A percentile compares a stretch with the other conserved stretches of the same genome.
Evolutionary conservation across 2,329 filamentous ascomycete genomes (phyloP).

Genomic region (Aspergillus novoparasiticus): DNA sequence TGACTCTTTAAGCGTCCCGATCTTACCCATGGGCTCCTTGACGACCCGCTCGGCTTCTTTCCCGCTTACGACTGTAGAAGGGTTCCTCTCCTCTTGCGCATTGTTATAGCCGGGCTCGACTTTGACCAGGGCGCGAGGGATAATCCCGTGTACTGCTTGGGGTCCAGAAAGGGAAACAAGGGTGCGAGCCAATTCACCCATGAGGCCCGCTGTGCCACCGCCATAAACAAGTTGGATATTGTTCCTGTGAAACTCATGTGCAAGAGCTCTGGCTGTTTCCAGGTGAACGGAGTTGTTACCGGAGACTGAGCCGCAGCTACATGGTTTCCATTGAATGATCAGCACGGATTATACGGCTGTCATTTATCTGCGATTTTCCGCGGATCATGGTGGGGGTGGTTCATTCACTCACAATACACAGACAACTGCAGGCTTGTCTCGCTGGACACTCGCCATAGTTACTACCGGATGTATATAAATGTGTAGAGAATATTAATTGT

Average conservation of each 20-base stretch:
- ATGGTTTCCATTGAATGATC: background rate
- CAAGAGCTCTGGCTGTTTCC: slow-evolving; percentile 75
- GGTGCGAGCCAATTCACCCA: slow-evolving; percentile 89
- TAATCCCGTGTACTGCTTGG: slow-evolving; percentile 84
- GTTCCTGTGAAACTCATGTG: slow-evolving; percentile 70
- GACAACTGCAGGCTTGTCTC: slow-evolving; percentile 63
- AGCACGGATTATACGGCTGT: background rate
- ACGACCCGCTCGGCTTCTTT: slow-evolving; percentile 57
- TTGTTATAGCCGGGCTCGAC: slow-evolving; percentile 59
- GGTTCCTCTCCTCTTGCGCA: slow-evolving; percentile 16
- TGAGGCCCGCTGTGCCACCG: slow-evolving; percentile 89
- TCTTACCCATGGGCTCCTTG: slow-evolving; percentile 49
- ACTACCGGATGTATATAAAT: background rate
- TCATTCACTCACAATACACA: slow-evolving; percentile 74
- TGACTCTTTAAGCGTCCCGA: slow-evolving; percentile 34
- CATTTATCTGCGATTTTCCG: background rate
- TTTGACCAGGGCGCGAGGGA: slow-evolving; percentile 79
- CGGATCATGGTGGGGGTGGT: background rate
- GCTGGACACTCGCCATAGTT: slow-evolving; percentile 18
- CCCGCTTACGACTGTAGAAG: slow-evolving; percentile 45
- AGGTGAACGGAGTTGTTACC: slow-evolving; percentile 76
- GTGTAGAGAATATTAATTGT: background rate
- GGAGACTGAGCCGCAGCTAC: slow-evolving; percentile 75
- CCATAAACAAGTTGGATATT: slow-evolving; percentile 89
- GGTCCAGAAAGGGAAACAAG: slow-evolving; percentile 83